phyloP scores from a whole-genome alignment of 441 rosid genomes.

The Brassica hybrid region DNA sequence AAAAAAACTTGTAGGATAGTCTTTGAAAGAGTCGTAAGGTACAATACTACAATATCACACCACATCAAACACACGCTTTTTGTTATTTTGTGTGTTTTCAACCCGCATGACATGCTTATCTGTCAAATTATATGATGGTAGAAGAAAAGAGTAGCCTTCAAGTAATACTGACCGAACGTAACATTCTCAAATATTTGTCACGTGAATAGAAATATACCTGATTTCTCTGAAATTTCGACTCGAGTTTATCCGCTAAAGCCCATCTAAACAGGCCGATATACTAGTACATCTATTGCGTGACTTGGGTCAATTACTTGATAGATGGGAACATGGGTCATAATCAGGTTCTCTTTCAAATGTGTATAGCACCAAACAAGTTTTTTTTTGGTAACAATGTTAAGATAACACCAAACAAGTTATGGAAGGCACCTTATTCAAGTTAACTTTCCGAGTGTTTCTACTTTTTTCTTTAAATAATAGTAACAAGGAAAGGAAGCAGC shows the following conservation, averaged over 20 bases:
- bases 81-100: conserved; percentile 17
- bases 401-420: too few species aligned
- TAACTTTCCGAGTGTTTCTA: too few species aligned
- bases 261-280: conserved; percentile 5
- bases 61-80: conserved; percentile 11
- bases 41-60: neutral
- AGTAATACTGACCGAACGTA: conserved; percentile 12
- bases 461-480: neutral
- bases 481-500: neutral
- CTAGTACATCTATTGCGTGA: neutral
- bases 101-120: conserved; percentile 1
- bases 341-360: neutral
- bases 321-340: neutral
- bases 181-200: neutral
- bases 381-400: too few species aligned
- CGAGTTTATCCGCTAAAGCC: conserved; percentile 19
- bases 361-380: too few species aligned
- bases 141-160: conserved; percentile 16
- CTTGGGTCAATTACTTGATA: neutral
- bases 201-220: neutral
- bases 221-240: neutral
- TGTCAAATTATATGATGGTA: neutral
- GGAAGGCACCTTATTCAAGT: too few species aligned
- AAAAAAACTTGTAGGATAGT: neutral
- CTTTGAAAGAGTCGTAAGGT: conserved; percentile 31